Percentiles rank a stretch among this genome's conserved stretches.
Evolutionary conservation across 352 stramenopile species (phyloP).

Genomic region (Globisporangium nunn): DNA sequence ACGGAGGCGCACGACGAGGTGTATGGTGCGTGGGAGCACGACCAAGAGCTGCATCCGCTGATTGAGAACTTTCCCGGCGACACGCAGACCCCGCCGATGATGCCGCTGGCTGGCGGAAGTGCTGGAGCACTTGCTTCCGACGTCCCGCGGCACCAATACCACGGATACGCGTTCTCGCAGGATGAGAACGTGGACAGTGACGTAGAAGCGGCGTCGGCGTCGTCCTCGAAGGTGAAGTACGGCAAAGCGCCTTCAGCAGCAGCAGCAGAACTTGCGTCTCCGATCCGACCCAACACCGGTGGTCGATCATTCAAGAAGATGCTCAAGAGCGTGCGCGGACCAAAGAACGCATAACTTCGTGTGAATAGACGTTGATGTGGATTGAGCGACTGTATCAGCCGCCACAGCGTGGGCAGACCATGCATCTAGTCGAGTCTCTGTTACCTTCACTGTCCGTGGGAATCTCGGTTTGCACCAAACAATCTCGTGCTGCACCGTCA

Average conservation of each 20-base stretch:
- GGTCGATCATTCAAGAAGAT: constrained; percentile 57
- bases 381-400: neutral
- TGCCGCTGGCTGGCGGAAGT: neutral
- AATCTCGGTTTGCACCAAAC: constrained; percentile 14
- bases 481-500: constrained; percentile 1
- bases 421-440: neutral
- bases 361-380: neutral
- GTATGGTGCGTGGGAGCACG: constrained; percentile 6
- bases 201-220: constrained; percentile 31
- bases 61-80: neutral
- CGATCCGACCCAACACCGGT: constrained; percentile 3
- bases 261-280: constrained; percentile 7
- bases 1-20: constrained; percentile 12
- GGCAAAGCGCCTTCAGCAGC: constrained; percentile 8
- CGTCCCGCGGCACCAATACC: constrained; percentile 29
- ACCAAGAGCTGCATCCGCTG: constrained; percentile 4
- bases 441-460: neutral
- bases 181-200: constrained; percentile 70
- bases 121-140: constrained; percentile 4
- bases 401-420: neutral
- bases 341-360: constrained; percentile 46
- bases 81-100: neutral
- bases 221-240: constrained; percentile 17
- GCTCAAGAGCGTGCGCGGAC: constrained; percentile 64
- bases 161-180: constrained; percentile 77